phyloP scores from a whole-genome alignment of 2,329 filamentous ascomycete genomes.

The Paecilomyces sp. region DNA sequence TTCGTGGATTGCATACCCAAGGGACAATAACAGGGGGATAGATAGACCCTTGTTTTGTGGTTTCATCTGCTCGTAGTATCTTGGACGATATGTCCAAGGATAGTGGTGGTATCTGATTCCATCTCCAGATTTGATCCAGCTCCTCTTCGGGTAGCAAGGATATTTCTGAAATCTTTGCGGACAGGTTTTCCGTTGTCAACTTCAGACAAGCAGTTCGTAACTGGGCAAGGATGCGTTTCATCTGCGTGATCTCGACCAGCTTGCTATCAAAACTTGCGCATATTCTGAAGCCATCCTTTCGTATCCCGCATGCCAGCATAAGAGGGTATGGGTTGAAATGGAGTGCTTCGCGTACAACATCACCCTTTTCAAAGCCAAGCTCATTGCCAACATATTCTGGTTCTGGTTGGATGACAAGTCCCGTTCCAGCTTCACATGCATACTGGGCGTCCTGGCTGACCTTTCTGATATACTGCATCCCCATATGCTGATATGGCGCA shows the following conservation, averaged over 20 bases:
- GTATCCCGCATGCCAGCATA: slow-evolving; percentile 42
- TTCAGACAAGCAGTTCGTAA: slow-evolving; percentile 19
- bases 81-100: slow-evolving; percentile 20
- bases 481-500: slow-evolving; percentile 43
- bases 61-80: neutral
- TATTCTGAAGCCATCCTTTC: slow-evolving; percentile 36
- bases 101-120: slow-evolving; percentile 33
- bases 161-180: slow-evolving; percentile 23
- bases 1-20: slow-evolving; percentile 21
- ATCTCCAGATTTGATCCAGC: slow-evolving; percentile 36
- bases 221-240: slow-evolving; percentile 31
- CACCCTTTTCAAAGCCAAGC: slow-evolving; percentile 28
- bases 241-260: slow-evolving; percentile 26
- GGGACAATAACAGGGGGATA: slow-evolving; percentile 24
- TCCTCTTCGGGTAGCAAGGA: slow-evolving; percentile 31
- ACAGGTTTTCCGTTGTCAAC: slow-evolving; percentile 12
- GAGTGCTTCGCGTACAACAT: slow-evolving; percentile 27
- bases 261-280: slow-evolving; percentile 38
- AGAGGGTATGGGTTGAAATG: slow-evolving; percentile 45
- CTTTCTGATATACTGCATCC: slow-evolving; percentile 43
- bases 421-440: slow-evolving; percentile 27
- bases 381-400: slow-evolving; percentile 29
- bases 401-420: slow-evolving; percentile 34
- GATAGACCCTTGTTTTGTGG: slow-evolving; percentile 1
- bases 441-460: slow-evolving; percentile 32